Evolutionary conservation across 208 protist genomes (phyloP), one percentile per base, ranked within the genome.

Genomic region (Crithidia mellificae): DNA sequence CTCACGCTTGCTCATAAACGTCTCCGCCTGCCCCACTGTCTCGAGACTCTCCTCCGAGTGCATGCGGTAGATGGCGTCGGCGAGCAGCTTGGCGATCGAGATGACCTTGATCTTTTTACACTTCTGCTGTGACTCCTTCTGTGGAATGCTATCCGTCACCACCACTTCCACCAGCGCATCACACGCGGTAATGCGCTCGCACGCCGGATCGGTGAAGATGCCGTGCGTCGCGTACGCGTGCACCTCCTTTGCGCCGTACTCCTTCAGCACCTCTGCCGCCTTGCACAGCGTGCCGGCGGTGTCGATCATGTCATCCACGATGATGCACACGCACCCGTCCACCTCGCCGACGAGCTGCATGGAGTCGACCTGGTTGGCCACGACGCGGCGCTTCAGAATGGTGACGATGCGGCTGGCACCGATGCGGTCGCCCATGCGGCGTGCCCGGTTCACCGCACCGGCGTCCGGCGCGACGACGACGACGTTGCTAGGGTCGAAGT

Each of bases 271-370:
- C 68, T 98, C 91, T 22, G 95, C 97, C n/a, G 96, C 96, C 51
- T 96, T 97, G 63, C 81, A 93, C 41, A 99, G 83, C 24, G 97
- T 98, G 51, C 96, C 96, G 29, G 83, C 95, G 11, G 98, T 99
- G 80, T 99, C 98, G 77, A 97, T 97, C 91, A 99, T 99, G 81
- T 99, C 98, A 61, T 99, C 98, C n/a, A 98, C 89, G 63, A 99
- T 97, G 59, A 99, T 92, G 69, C 85, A 93, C 29, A 93, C 81
- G 63, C 91, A 98, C n/a, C 93, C 96, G 19, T 85, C 80, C 14
- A 99, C 98, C 61, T 98, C 92, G 58, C 98, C 98, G 29, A 98
- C 96, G 9, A 98, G 80, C 72, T 97, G 89, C 90, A 98, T 97
- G 27, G 85, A 93, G 53, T 96, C 85, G 3, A 97, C 83, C 47